A percentile compares a stretch with the other conserved stretches of the same genome.
Conservation (phyloP, 169 alveolate genomes). For the Perkinsus olseni region DNA sequence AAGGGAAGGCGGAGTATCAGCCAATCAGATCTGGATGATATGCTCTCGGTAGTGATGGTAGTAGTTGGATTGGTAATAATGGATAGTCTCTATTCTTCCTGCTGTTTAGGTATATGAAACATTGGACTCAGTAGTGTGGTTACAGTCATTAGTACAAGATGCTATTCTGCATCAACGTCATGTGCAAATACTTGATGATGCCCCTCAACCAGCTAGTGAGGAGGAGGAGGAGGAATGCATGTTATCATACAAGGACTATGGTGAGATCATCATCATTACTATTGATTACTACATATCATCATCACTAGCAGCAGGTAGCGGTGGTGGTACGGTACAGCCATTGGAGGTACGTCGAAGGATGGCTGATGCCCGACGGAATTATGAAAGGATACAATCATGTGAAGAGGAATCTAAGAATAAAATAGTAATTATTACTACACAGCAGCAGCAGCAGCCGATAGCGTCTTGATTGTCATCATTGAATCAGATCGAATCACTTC, state of each 20-base stretch:
- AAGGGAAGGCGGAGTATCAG: background rate
- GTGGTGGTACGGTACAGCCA: background rate
- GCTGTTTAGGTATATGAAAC: background rate
- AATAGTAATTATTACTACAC: no score
- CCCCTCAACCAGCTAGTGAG: background rate
- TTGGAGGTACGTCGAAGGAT: background rate
- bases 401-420: background rate
- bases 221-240: background rate
- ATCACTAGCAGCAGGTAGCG: background rate
- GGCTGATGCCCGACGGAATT: background rate
- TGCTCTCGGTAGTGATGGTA: background rate
- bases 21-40: background rate
- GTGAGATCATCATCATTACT: background rate
- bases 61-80: background rate
- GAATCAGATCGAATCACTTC: background rate
- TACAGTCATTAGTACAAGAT: background rate
- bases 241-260: background rate
- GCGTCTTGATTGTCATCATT: background rate
- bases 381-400: background rate
- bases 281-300: background rate
- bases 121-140: background rate
- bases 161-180: background rate
- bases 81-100: background rate
- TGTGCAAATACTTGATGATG: background rate
- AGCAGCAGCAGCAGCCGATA: no score